Percentiles rank a stretch among this genome's conserved stretches.
Conservation (phyloP, 2,329 filamentous ascomycete genomes). For the Tolypocladium capitatum region DNA sequence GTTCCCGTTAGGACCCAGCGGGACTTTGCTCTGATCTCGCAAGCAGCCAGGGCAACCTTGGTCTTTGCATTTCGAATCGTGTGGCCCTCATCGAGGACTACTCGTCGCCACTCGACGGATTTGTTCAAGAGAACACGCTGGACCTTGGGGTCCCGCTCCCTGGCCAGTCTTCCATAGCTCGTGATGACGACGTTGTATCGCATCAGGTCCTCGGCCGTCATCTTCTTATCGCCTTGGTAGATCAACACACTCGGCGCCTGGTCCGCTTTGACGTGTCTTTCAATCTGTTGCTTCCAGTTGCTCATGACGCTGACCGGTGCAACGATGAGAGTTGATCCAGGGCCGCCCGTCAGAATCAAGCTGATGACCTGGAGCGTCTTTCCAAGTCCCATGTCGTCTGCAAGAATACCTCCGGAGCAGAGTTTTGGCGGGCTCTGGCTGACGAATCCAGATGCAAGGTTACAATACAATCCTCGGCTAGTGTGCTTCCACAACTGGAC, state of each 20-base stretch:
- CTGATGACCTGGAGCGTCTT: conserved; percentile 83
- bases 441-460: conserved; percentile 48
- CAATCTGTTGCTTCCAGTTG: conserved; percentile 76
- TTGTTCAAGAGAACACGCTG: conserved; percentile 24
- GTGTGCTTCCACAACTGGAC: conserved; percentile 67
- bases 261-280: conserved; percentile 54
- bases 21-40: conserved; percentile 52
- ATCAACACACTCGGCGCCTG: conserved; percentile 52
- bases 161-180: conserved; percentile 65
- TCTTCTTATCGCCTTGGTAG: conserved; percentile 56
- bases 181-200: conserved; percentile 69
- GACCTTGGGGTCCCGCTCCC: conserved; percentile 41
- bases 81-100: conserved; percentile 77
- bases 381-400: conserved; percentile 82
- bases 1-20: conserved; percentile 73
- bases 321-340: conserved; percentile 62
- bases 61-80: conserved; percentile 66
- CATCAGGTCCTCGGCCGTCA: conserved; percentile 42
- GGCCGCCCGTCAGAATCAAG: conserved; percentile 47
- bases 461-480: conserved; percentile 39
- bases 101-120: conserved; percentile 54
- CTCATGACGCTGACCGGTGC: conserved; percentile 78
- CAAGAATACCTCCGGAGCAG: conserved; percentile 70
- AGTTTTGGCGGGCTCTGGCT: conserved; percentile 44
- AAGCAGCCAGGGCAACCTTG: conserved; percentile 57